Evolutionary conservation across 495 filamentous ascomycete genomes (phyloP).

Genomic region (Bathelium albidoporum): DNA sequence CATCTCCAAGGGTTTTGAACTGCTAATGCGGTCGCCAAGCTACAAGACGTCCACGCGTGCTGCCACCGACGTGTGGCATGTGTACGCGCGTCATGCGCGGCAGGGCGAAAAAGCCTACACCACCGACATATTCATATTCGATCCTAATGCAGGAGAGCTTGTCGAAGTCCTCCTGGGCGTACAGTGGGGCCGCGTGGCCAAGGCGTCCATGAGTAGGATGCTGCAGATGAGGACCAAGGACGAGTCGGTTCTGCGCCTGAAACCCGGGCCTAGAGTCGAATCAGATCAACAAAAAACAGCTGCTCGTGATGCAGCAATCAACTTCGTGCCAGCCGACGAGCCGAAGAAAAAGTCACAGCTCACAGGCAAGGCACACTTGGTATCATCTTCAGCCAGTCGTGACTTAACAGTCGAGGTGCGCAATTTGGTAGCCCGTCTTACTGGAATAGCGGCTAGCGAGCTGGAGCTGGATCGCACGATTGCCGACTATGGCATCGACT

Average conservation of each 20-base stretch:
- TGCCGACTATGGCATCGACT: neutral
- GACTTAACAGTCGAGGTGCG: neutral
- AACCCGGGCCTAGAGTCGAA: conserved; percentile 23
- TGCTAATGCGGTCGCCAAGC: conserved; percentile 3
- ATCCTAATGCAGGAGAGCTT: conserved; percentile 12
- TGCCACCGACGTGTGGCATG: conserved; percentile 4
- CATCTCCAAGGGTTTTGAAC: conserved; percentile 22
- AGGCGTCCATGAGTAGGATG: neutral
- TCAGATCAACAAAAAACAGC: neutral
- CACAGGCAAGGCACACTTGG: neutral
- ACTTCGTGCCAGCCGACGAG: neutral
- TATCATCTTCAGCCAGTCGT: neutral
- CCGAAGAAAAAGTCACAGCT: neutral
- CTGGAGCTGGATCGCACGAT: neutral
- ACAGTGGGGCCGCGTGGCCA: neutral
- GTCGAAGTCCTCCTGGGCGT: neutral
- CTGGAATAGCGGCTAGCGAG: neutral
- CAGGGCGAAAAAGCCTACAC: conserved; percentile 8
- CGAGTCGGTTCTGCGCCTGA: neutral
- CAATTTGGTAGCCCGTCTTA: neutral
- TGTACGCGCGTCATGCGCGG: conserved; percentile 12
- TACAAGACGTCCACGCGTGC: neutral
- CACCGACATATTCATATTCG: conserved; percentile 23
- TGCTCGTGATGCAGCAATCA: too few species aligned
- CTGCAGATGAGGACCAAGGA: neutral